These are phyloP conservation scores for Venturia nashicola DNA, from an alignment of 2,329 filamentous ascomycete genomes.

Conservation along the genomic window DNA sequence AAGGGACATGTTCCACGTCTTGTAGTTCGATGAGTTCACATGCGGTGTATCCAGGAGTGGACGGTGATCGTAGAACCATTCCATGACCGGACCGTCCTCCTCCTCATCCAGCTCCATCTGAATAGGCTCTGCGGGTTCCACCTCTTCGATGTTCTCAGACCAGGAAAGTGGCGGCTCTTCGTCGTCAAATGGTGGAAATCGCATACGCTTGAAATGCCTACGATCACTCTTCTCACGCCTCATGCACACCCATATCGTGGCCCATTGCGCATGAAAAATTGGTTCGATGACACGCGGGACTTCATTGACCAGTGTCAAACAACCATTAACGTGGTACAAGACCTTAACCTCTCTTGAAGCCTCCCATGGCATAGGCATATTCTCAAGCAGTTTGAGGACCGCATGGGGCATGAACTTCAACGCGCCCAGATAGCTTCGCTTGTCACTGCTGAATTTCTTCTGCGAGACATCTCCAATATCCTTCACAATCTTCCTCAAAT, in stretches of 20 bases:
- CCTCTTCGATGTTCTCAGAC: conserved; percentile 98
- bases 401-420: conserved; percentile 99
- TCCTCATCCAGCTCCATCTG: conserved; percentile 96
- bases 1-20: conserved; percentile 82
- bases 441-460: conserved; percentile 98
- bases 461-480: conserved; percentile 99
- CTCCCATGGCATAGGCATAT: conserved; percentile 99
- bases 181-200: conserved; percentile 96
- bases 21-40: conserved; percentile 94
- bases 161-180: conserved; percentile 95
- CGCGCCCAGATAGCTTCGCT: conserved; percentile 92
- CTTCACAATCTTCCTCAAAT: conserved; percentile 93
- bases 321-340: conserved; percentile 95
- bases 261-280: conserved; percentile 97
- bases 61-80: conserved; percentile 96
- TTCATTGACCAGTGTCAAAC: conserved; percentile 92
- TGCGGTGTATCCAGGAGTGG: conserved; percentile 84
- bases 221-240: conserved; percentile 93
- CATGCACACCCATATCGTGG: conserved; percentile 99
- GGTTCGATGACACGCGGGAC: conserved; percentile 93
- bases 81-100: conserved; percentile 80
- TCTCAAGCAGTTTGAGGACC: conserved; percentile 91
- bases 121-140: conserved; percentile 92
- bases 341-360: conserved; percentile 93
- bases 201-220: conserved; percentile 95